phyloP scores from a whole-genome alignment of 441 rosid species.

The Euphorbia celastroides region DNA sequence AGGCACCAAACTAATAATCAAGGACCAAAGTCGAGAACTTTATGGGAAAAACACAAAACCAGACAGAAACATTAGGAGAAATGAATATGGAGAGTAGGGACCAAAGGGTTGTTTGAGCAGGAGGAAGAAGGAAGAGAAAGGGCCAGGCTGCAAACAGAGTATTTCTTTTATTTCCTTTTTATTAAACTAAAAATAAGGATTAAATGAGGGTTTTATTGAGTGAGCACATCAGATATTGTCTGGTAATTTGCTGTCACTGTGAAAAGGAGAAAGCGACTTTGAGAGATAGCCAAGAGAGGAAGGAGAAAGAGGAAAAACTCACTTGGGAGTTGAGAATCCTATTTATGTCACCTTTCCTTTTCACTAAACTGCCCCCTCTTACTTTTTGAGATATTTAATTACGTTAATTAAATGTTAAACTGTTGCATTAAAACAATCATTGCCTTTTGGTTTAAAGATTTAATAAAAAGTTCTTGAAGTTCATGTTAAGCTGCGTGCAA shows the following conservation, averaged over 20 bases:
- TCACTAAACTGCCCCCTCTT: conserved; percentile 11
- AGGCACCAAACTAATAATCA: conserved; percentile 13
- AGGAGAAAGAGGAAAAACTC: conserved; percentile 1
- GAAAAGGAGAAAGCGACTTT: conserved; percentile 26
- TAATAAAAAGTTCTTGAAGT: no score
- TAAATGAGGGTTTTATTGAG: background rate
- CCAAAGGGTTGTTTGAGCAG: conserved; percentile 22
- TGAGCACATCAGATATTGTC: background rate
- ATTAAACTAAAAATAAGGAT: background rate
- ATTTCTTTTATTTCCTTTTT: conserved; percentile 8
- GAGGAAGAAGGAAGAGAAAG: conserved; percentile 22
- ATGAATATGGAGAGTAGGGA: background rate
- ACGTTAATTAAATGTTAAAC: background rate
- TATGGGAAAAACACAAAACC: background rate
- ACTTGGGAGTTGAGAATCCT: background rate
- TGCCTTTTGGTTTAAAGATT: background rate
- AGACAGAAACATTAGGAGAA: no score
- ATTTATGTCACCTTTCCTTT: background rate
- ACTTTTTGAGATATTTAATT: background rate
- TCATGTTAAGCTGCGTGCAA: no score
- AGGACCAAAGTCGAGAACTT: conserved; percentile 1
- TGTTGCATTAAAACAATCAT: background rate
- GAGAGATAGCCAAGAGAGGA: background rate
- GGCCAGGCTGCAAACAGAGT: conserved; percentile 25
- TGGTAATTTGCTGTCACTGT: conserved; percentile 20